phyloP scores from a whole-genome alignment of 2,329 filamentous ascomycete species.

The Trichoderma citrinoviride region DNA sequence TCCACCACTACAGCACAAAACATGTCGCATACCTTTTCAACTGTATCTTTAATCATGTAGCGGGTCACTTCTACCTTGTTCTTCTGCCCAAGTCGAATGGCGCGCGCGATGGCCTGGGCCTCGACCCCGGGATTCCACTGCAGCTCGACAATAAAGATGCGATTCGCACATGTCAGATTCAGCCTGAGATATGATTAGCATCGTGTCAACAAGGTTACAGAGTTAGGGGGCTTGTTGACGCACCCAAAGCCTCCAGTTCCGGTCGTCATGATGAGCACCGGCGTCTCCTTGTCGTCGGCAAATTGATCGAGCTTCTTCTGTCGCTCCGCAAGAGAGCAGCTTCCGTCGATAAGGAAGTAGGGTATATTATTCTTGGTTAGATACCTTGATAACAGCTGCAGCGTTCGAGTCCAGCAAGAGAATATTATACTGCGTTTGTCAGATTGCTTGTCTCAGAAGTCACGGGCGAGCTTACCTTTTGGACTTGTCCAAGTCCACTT shows the following conservation, averaged over 20 bases:
- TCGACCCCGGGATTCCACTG: slow-evolving; percentile 57
- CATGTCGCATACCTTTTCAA: slow-evolving; percentile 48
- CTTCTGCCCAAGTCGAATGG: slow-evolving; percentile 46
- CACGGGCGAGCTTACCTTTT: slow-evolving; percentile 1
- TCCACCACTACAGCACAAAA: too few relatives aligned
- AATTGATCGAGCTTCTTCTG: slow-evolving; percentile 42
- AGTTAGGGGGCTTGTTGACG: neutral
- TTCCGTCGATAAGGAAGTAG: slow-evolving; percentile 45
- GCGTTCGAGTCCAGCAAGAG: slow-evolving; percentile 45
- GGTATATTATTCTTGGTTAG: slow-evolving; percentile 31
- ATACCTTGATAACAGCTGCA: slow-evolving; percentile 37
- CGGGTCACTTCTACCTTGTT: slow-evolving; percentile 43
- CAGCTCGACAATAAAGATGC: slow-evolving; percentile 51
- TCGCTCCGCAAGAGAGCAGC: slow-evolving; percentile 36
- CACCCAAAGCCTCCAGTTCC: slow-evolving; percentile 52
- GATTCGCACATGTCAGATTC: slow-evolving; percentile 48
- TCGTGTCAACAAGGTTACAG: neutral
- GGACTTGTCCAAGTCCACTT: slow-evolving; percentile 12
- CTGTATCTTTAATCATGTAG: slow-evolving; percentile 43
- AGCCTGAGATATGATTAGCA: slow-evolving; percentile 33
- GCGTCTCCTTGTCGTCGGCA: slow-evolving; percentile 22
- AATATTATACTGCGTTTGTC: slow-evolving; percentile 42
- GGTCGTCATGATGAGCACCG: slow-evolving; percentile 45
- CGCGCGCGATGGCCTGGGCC: slow-evolving; percentile 50
- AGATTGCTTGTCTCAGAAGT: slow-evolving; percentile 20